phyloP scores from a whole-genome alignment of 306 rosid genomes.

The Lithocarpus polystachyus region DNA sequence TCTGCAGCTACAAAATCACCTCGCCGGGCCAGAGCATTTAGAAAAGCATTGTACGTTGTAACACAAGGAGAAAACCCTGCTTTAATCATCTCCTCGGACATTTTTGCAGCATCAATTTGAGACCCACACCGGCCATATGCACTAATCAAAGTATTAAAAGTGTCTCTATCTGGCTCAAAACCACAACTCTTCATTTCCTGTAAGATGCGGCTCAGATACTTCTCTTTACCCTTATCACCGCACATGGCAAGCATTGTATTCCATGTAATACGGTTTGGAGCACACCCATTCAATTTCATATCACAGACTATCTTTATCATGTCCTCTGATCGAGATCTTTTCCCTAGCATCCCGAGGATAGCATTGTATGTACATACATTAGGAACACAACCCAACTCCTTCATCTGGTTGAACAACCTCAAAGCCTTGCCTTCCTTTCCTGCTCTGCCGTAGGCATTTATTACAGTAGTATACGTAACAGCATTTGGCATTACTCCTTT shows the following conservation, averaged over 20 bases:
- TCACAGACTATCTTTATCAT: constrained; percentile 71
- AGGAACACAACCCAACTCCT: constrained; percentile 84
- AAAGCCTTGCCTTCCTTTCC: constrained; percentile 79
- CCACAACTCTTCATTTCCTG: constrained; percentile 91
- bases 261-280: constrained; percentile 85
- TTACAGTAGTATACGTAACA: constrained; percentile 81
- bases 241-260: constrained; percentile 91
- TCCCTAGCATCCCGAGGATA: constrained; percentile 75
- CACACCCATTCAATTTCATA: constrained; percentile 79
- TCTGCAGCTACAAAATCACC: constrained; percentile 90
- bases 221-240: constrained; percentile 74
- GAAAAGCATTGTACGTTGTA: constrained; percentile 82
- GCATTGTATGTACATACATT: constrained; percentile 77
- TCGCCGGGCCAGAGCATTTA: constrained; percentile 78
- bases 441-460: constrained; percentile 79
- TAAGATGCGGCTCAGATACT: constrained; percentile 59
- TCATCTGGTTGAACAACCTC: constrained; percentile 69
- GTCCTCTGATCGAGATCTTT: constrained; percentile 62
- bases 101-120: constrained; percentile 64
- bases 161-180: constrained; percentile 94
- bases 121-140: constrained; percentile 93
- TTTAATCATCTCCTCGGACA: constrained; percentile 77
- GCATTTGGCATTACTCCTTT: constrained; percentile 85
- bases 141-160: constrained; percentile 86
- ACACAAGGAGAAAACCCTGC: constrained; percentile 81